A percentile compares a stretch with the other conserved stretches of the same genome.
phyloP scores from a whole-genome alignment of 331 rosid species.

The Dryas integrifolia region DNA sequence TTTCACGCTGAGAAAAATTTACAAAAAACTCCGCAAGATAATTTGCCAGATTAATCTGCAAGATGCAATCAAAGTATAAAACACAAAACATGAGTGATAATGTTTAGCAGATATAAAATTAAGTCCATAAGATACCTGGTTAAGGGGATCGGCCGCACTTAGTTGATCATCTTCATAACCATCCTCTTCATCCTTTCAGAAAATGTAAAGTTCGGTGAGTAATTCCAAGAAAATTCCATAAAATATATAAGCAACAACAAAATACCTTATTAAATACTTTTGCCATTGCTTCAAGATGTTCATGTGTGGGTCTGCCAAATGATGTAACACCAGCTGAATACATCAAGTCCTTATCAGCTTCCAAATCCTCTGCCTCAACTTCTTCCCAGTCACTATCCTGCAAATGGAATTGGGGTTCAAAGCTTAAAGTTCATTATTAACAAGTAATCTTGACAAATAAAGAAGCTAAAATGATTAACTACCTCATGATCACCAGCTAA shows the following conservation, averaged over 20 bases:
- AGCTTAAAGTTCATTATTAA: constrained; percentile 18
- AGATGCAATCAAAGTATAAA: constrained; percentile 13
- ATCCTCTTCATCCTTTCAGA: constrained; percentile 66
- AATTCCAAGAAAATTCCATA: constrained; percentile 1
- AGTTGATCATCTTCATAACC: constrained; percentile 72
- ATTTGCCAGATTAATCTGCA: constrained; percentile 71
- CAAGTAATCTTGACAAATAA: constrained; percentile 1
- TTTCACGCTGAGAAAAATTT: constrained; percentile 59
- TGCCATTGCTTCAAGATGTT: constrained; percentile 86
- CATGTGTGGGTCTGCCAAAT: constrained; percentile 49
- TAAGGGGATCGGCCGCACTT: constrained; percentile 76
- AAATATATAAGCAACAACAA: background rate
- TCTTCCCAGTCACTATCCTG: constrained; percentile 99
- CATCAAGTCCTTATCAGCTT: constrained; percentile 50
- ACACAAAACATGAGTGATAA: background rate
- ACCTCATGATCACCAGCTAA: constrained; percentile 68
- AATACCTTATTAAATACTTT: constrained; percentile 70
- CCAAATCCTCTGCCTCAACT: constrained; percentile 46
- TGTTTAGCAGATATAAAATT: background rate
- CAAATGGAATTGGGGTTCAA: constrained; percentile 8
- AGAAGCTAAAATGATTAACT: constrained; percentile 19
- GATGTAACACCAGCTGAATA: constrained; percentile 51
- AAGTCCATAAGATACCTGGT: constrained; percentile 51
- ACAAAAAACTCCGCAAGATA: constrained; percentile 66
- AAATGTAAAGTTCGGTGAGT: constrained; percentile 31